phyloP scores from a whole-genome alignment of 2,329 filamentous ascomycete species.

The Phaeosphaeriaceae sp. region DNA sequence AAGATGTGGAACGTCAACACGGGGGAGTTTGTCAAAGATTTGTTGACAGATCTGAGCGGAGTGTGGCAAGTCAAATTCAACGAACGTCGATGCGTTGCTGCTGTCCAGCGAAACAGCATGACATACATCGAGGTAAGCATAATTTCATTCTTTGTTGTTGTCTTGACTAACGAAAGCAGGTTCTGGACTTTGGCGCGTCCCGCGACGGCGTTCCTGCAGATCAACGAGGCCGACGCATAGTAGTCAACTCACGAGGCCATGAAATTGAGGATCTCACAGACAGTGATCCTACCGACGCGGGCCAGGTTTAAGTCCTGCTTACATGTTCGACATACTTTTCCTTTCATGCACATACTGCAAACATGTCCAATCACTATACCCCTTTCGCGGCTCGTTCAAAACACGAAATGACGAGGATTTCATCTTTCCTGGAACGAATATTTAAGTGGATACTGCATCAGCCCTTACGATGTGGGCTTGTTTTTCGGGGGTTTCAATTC shows the following conservation, averaged over 20 bases:
- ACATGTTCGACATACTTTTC: constrained; percentile 6
- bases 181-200: constrained; percentile 94
- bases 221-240: constrained; percentile 79
- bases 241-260: constrained; percentile 53
- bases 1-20: constrained; percentile 99
- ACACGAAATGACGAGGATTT: constrained; percentile 22
- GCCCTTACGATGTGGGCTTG: constrained; percentile 4
- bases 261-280: constrained; percentile 46
- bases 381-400: constrained; percentile 23
- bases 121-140: constrained; percentile 85
- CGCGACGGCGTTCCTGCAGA: constrained; percentile 83
- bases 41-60: constrained; percentile 91
- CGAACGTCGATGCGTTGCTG: constrained; percentile 91
- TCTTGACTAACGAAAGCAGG: constrained; percentile 64
- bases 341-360: constrained; percentile 26
- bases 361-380: constrained; percentile 42
- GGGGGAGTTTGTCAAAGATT: constrained; percentile 89
- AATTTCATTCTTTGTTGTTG: background rate
- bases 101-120: constrained; percentile 88
- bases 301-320: constrained; percentile 25
- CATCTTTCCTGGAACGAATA: constrained; percentile 9
- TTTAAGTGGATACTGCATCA: constrained; percentile 4
- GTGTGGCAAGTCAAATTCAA: constrained; percentile 99
- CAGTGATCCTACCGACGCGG: constrained; percentile 38
- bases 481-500: constrained; percentile 13